phyloP scores from a whole-genome alignment of 306 rosid genomes.

The Argentina anserina region DNA sequence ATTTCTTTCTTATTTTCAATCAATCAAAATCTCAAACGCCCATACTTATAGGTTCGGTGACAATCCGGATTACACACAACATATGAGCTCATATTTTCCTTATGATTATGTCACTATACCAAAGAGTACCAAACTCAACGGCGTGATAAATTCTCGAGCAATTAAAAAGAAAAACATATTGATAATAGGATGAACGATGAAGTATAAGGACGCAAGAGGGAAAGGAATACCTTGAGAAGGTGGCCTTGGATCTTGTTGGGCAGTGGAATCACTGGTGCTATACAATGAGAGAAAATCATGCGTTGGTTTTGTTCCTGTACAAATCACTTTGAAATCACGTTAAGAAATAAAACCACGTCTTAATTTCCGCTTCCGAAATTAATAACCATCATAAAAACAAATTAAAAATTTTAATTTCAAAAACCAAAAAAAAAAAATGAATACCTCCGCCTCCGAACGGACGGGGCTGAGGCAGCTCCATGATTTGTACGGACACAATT shows the following conservation, averaged over 20 bases:
- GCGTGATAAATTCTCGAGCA: too few relatives aligned
- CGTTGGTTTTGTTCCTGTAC: conserved; percentile 75
- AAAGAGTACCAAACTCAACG: too few relatives aligned
- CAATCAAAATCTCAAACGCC: neutral
- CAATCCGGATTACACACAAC: too few relatives aligned
- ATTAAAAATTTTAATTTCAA: too few relatives aligned
- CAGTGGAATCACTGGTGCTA: conserved; percentile 55
- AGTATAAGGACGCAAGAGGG: neutral
- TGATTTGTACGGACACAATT: conserved; percentile 10
- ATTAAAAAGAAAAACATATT: too few relatives aligned
- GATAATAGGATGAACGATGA: too few relatives aligned
- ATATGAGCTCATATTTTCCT: neutral
- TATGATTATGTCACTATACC: too few relatives aligned
- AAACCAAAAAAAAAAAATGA: neutral
- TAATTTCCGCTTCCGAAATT: neutral
- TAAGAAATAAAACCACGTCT: conserved; percentile 6
- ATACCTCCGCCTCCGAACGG: conserved; percentile 70
- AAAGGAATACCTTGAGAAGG: conserved; percentile 66
- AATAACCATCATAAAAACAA: too few relatives aligned
- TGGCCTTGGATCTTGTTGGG: conserved; percentile 86
- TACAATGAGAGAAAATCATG: conserved; percentile 91
- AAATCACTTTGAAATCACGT: conserved; percentile 29
- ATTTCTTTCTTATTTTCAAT: neutral
- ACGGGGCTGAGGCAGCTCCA: conserved; percentile 94
- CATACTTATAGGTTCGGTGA: neutral